Percentiles rank a stretch among this genome's conserved stretches.
phyloP scores from a whole-genome alignment of 139 green algal genomes.

The Spirogloea muscicola region DNA sequence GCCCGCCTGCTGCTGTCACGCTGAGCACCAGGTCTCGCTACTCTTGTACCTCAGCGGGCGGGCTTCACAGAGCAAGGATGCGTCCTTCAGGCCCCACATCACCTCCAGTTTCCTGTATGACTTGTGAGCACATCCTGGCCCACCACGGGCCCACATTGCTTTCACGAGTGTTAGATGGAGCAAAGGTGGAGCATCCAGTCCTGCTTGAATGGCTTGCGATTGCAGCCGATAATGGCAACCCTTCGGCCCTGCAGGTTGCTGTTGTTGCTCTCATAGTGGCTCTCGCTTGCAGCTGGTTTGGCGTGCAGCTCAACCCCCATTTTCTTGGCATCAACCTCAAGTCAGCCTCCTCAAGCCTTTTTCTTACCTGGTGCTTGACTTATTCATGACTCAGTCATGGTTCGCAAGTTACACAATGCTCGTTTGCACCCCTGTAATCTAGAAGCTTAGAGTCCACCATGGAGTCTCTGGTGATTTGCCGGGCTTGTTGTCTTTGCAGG shows the following conservation, averaged over 20 bases:
- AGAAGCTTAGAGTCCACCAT: neutral
- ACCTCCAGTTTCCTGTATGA: constrained; percentile 7
- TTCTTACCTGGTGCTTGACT: neutral
- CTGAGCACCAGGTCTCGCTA: constrained; percentile 6
- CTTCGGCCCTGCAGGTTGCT: too few species aligned
- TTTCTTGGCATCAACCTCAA: constrained; percentile 40
- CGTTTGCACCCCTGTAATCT: too few species aligned
- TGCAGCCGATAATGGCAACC: neutral
- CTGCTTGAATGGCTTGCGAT: neutral
- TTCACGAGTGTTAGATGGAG: neutral
- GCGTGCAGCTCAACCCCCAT: constrained; percentile 38
- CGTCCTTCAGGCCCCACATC: constrained; percentile 8
- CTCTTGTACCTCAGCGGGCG: constrained; percentile 7
- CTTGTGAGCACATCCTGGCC: constrained; percentile 12
- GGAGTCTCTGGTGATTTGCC: neutral
- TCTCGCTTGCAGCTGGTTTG: constrained; percentile 24
- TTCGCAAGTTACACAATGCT: too few species aligned
- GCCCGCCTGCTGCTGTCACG: neutral
- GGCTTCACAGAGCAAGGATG: constrained; percentile 11
- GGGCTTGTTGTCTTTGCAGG: constrained; percentile 10
- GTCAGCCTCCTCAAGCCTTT: neutral
- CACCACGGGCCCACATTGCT: neutral
- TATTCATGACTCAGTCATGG: too few species aligned
- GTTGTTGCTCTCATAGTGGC: neutral
- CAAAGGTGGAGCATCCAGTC: neutral